Evolutionary conservation across 805 yeast species (phyloP), one percentile per base, ranked within the genome.

Genomic region (Kuraishia ogatae): DNA sequence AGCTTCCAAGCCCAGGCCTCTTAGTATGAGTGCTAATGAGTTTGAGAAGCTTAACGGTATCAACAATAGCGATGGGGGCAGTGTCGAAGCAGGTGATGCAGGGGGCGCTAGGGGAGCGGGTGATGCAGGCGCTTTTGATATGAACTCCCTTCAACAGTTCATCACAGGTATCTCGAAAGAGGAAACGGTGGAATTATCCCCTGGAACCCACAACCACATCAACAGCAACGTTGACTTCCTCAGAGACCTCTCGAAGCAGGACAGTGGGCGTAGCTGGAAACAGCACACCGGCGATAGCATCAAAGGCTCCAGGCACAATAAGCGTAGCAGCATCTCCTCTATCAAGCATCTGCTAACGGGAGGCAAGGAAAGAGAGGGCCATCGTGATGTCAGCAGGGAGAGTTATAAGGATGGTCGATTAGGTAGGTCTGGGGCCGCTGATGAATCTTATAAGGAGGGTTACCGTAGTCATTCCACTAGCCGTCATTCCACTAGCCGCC

Each of bases 191-290:
- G 69, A 69, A 50, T 56, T 71, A 17, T 65, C 71, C 10, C 70
- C 73, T 2, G 63, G 59, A 49, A 62, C 61, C 39, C 61, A 62
- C 19, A 59, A 59, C 23, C 64, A 62, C 24, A 68, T 68, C 29
- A 66, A 68, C 57, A 71, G 70, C 54, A 73, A 70, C 43, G 66
- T 74, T 23, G 78, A 71, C 35, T 75, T 72, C 57, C 55, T 75
- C 39, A 71, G 67, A 53, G 65, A 60, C 24, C 57, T 74, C 22
- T 68, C 74, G 13, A 67, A 66, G 29, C 73, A 72, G 53, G 71
- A 72, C 55, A 65, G 66, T 48, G 71, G 70, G 19, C 62, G 46
- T 2, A 48, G 66, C 3, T 64, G 71, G 70, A 60, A 62, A 21
- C 54, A 51, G 23, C 65, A 65, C 46, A 67, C 72, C n/a, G 71